Base-by-base conservation (phyloP, 208 protist species). In the Leishmania tarentolae region DNA sequence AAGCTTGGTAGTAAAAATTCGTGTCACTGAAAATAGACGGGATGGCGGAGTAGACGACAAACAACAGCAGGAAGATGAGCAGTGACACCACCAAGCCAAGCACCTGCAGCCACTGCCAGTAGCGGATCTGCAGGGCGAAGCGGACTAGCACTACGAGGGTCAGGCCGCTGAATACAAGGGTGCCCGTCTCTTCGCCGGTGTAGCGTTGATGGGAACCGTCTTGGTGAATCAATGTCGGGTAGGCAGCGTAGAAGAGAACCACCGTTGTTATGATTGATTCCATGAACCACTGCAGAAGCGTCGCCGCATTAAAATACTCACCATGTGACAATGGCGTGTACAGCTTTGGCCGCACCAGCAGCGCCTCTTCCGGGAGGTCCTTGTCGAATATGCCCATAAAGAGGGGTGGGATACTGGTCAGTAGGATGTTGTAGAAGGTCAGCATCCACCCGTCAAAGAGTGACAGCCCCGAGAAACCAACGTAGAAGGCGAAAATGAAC, bases 371-470 rank as follows among this genome's bases (percentile, higher is more conserved):
- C 8, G 88, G 81, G n/a, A 98, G 82, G 80, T 98, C 96, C 91
- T 96, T 96, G 28, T 98, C 96, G 82, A 98, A 98, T 53, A 98
- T 97, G 3, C 95, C 96, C 87, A 94, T 90, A 70, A 98, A 93
- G 53, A 98, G 94, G 24, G 96, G 95, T 59, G 93, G 93, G 52
- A 98, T 89, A 52, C 92, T 94, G 6, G 95, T 98, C 66, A 98
- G 90, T 21, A 94, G 75, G 28, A 98, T 75, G 78, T 98, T 98
- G 88, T 94, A 98, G 79, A 97, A 93, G 15, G 89, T 90, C 19
- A 98, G 82, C 66, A 98, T 71, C 95, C 94, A 98, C 9, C 93
- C 92, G 79, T 98, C 91, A 82, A 97, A 98, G 21, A 96, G 78
- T 4, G 94, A 96, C 77, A 93, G 89, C 40, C 95, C 97, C 3